Evolutionary conservation across 352 stramenopile species (phyloP).

Genomic region (Phytophthora fragariaefolia): DNA sequence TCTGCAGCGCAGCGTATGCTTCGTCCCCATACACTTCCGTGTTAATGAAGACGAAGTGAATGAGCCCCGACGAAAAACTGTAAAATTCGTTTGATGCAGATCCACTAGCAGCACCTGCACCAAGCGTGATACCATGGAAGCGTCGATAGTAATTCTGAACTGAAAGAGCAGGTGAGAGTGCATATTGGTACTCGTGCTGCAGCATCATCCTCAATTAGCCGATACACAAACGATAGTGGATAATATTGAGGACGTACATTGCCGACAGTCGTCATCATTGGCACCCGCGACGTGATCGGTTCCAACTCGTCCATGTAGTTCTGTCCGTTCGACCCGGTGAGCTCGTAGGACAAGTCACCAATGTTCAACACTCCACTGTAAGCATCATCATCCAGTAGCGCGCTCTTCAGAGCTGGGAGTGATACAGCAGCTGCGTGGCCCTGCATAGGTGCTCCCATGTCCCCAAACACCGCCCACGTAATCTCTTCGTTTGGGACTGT

Average conservation of each 20-base stretch:
- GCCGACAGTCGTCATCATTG: conserved; percentile 79
- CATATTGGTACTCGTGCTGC: conserved; percentile 80
- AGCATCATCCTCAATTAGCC: conserved; percentile 14
- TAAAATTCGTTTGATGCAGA: conserved; percentile 80
- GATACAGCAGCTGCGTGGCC: conserved; percentile 64
- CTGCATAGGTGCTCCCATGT: conserved; percentile 65
- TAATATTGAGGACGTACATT: conserved; percentile 50
- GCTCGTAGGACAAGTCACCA: conserved; percentile 75
- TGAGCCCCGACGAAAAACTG: conserved; percentile 65
- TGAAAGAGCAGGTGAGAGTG: conserved; percentile 49
- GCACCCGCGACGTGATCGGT: conserved; percentile 59
- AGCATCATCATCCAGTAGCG: conserved; percentile 36
- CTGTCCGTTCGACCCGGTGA: conserved; percentile 61
- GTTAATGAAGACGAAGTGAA: conserved; percentile 85
- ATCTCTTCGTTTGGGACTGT: conserved; percentile 48
- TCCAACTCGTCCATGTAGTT: conserved; percentile 81
- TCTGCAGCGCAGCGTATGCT: conserved; percentile 50
- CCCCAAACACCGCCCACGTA: conserved; percentile 83
- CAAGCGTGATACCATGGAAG: conserved; percentile 60
- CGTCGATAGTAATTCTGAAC: conserved; percentile 80
- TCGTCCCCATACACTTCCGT: conserved; percentile 82
- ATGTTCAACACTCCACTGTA: conserved; percentile 78
- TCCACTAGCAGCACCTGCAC: conserved; percentile 61
- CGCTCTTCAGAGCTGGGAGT: conserved; percentile 66
- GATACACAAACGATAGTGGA: neutral